These are phyloP conservation scores for Penicillium rolfsii DNA, from an alignment of 2,329 filamentous ascomycete genomes.

Conservation along the genomic window DNA sequence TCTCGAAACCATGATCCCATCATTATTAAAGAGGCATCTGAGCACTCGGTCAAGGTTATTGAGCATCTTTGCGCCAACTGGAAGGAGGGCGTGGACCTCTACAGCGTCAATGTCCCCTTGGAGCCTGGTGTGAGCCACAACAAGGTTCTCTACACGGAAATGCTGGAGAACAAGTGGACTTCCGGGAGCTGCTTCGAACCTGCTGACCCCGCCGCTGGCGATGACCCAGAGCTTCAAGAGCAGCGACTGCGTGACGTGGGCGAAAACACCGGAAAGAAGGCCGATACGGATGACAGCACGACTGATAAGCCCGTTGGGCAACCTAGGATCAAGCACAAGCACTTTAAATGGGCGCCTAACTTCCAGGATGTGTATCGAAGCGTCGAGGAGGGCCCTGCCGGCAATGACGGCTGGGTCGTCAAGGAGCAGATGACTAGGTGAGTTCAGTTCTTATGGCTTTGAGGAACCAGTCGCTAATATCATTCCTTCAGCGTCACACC, in stretches of 20 bases:
- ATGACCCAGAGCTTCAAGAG: slow-evolving; percentile 68
- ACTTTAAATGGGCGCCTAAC: slow-evolving; percentile 92
- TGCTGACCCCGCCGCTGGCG: slow-evolving; percentile 65
- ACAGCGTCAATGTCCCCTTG: slow-evolving; percentile 87
- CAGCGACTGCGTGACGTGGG: slow-evolving; percentile 70
- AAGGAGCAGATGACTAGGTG: slow-evolving; percentile 85
- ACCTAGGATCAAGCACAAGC: slow-evolving; percentile 70
- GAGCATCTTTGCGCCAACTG: slow-evolving; percentile 78
- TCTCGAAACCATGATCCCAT: slow-evolving; percentile 78
- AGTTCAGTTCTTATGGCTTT: slow-evolving; percentile 12
- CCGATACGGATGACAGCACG: slow-evolving; percentile 27
- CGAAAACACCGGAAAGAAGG: slow-evolving; percentile 42
- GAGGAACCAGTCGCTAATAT: slow-evolving; percentile 6
- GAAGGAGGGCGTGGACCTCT: slow-evolving; percentile 76
- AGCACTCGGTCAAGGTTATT: slow-evolving; percentile 74
- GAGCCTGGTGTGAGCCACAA: slow-evolving; percentile 71
- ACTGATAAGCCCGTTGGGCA: slow-evolving; percentile 27
- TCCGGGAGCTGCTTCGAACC: slow-evolving; percentile 85
- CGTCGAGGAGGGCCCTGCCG: slow-evolving; percentile 76
- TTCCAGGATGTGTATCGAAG: slow-evolving; percentile 86
- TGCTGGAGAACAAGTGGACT: slow-evolving; percentile 90
- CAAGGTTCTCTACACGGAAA: slow-evolving; percentile 79
- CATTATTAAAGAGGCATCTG: slow-evolving; percentile 76
- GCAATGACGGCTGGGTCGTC: slow-evolving; percentile 92
- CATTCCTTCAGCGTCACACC: slow-evolving; percentile 73